These are phyloP conservation scores for Oenanthe javanica DNA, from an alignment of 140 eudicot genomes.

Conservation along the genomic window DNA sequence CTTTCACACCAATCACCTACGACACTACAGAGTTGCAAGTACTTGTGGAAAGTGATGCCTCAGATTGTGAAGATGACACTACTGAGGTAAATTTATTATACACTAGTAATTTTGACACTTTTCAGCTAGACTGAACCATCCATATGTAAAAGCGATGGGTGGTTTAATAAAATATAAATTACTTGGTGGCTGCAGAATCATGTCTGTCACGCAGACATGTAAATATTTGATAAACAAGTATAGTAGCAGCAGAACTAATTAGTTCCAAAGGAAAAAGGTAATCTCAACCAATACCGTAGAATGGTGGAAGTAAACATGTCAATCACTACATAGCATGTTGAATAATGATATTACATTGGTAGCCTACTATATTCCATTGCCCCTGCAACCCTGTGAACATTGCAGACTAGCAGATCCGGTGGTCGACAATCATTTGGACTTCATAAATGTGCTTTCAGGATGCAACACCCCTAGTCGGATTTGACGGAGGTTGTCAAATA, in stretches of 20 bases:
- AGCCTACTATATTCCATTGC: not conserved
- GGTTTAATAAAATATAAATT: not conserved
- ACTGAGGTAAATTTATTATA: too few relatives aligned
- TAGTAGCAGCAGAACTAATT: not conserved
- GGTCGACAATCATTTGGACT: not conserved
- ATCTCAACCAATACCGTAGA: not conserved
- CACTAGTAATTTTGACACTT: too few relatives aligned
- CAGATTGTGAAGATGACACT: too few relatives aligned
- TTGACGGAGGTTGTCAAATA: too few relatives aligned
- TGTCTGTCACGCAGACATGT: not conserved
- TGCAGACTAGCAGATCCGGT: not conserved
- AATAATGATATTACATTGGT: not conserved
- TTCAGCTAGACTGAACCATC: not conserved
- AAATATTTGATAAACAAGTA: not conserved
- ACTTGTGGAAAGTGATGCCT: too few relatives aligned
- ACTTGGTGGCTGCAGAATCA: not conserved
- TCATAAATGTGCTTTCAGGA: not conserved
- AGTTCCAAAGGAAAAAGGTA: not conserved
- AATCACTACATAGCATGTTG: not conserved
- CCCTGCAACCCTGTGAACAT: not conserved
- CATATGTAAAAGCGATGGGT: not conserved
- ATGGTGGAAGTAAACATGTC: not conserved
- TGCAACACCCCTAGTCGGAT: too few relatives aligned
- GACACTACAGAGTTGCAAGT: not conserved
- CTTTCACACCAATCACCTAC: not conserved